Base-by-base conservation (phyloP, 176 grass and related monocot genomes). In the Microstegium vimineum region DNA sequence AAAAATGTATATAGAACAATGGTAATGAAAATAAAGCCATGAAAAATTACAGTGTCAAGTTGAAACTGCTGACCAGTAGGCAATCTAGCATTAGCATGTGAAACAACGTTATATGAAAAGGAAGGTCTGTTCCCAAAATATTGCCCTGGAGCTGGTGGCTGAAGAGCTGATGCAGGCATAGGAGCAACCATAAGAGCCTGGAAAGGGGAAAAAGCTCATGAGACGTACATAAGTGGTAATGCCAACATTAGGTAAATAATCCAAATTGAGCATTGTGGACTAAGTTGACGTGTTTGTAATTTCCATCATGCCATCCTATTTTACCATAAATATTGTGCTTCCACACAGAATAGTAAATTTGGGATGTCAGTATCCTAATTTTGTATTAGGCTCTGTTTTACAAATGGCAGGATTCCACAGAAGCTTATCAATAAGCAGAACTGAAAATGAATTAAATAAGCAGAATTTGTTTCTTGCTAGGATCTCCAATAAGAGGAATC, bases 61-160 rank as follows among this genome's bases (percentile, higher is more conserved):
- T 93, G 96, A 93, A 95, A 95, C 92, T 93, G 95, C 90, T 98
- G 95, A 93, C 89, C 91, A 90, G 96, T 78, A 88, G 87, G 81
- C 77, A 81, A 82, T 87, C 81, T 83, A 86, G 90, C 47, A 75
- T 90, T 85, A 85, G 88, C 83, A 93, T 95, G 90, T 34, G 87
- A 83, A 45, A 85, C 89, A 84, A 93, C 87, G 66, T 91, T 98
- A 91, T 93, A 98, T 54, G 89, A 89, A 82, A 98, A 93, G 87
- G 91, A 91, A 81, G 93, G 93, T 32, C 64, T 91, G 87, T 85
- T 95, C 77, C 84, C 88, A 79, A 91, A 77, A 85, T 91, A 93
- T 62, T 91, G 93, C 42, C 61, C 87, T 20, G 90, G 93, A 38
- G 69, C 91, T 42, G 96, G 93, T 75, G 93, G 93, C 80, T 99